phyloP scores from a whole-genome alignment of 306 rosid species.

The Heteromeles arbutifolia region DNA sequence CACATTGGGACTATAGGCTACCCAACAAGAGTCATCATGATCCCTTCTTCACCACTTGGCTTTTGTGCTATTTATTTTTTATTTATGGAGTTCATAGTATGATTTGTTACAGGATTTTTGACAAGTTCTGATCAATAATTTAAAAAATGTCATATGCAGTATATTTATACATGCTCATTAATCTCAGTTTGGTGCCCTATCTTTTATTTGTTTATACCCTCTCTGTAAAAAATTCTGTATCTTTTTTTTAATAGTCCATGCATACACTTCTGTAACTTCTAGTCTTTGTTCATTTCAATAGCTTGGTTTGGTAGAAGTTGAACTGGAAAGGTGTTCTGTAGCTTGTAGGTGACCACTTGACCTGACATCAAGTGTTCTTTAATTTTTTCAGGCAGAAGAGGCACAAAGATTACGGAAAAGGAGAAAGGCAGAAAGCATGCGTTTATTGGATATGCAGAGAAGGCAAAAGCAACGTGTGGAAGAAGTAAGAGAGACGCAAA shows the following conservation, averaged over 20 bases:
- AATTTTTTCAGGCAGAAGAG: constrained; percentile 69
- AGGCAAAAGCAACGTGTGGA: constrained; percentile 84
- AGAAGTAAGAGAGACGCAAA: constrained; percentile 87
- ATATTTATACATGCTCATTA: background rate
- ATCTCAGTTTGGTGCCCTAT: background rate
- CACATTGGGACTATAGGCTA: background rate
- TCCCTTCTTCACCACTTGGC: background rate
- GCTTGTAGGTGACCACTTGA: background rate
- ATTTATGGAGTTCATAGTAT: background rate
- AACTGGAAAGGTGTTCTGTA: background rate
- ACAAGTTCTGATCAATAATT: background rate
- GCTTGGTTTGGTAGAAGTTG: background rate
- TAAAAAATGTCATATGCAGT: background rate
- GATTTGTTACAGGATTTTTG: background rate
- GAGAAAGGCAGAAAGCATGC: constrained; percentile 68
- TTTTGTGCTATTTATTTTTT: background rate
- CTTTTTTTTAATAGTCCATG: background rate
- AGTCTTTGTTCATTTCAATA: background rate
- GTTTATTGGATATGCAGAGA: constrained; percentile 61
- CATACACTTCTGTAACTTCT: background rate
- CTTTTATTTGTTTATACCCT: background rate
- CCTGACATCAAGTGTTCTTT: background rate
- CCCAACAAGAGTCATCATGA: background rate
- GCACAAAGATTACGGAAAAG: constrained; percentile 74
- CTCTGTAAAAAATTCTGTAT: background rate